phyloP scores from a whole-genome alignment of 208 protist species.

The Crithidia thermophila region DNA sequence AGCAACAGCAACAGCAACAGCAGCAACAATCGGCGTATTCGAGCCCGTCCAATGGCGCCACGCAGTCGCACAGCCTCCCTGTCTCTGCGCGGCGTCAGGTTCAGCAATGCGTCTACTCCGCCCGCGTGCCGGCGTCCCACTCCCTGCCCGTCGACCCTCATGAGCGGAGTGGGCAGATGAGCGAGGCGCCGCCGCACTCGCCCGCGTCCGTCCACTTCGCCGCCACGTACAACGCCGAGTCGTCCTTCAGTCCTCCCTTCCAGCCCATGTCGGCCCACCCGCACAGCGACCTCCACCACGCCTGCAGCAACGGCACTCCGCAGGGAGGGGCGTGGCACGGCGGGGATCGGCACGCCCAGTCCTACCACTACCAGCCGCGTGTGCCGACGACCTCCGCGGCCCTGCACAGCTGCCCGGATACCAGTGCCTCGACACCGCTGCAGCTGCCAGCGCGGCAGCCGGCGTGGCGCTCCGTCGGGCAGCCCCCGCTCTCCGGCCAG shows the following conservation, averaged over 20 bases:
- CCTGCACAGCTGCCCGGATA: neutral
- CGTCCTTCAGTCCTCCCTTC: neutral
- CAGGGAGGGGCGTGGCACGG: too few species aligned
- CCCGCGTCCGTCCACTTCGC: neutral
- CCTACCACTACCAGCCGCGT: neutral
- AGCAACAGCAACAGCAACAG: neutral
- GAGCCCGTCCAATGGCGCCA: neutral
- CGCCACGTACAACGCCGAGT: neutral
- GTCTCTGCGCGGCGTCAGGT: neutral
- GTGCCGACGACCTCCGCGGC: neutral
- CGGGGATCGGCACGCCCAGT: neutral
- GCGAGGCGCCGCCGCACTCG: neutral
- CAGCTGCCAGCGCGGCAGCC: neutral
- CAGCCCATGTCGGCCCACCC: neutral
- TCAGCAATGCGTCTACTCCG: neutral
- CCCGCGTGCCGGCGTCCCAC: neutral
- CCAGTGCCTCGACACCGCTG: constrained; percentile 1
- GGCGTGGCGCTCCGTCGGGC: constrained; percentile 2
- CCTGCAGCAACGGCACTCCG: too few species aligned
- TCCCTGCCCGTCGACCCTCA: neutral
- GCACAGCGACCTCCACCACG: too few species aligned
- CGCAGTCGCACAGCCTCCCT: neutral
- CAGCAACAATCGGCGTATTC: neutral
- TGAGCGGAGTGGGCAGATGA: neutral
- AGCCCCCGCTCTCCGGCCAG: neutral